Conservation (phyloP, 805 yeast species). For the Saturnispora ahearnii region DNA sequence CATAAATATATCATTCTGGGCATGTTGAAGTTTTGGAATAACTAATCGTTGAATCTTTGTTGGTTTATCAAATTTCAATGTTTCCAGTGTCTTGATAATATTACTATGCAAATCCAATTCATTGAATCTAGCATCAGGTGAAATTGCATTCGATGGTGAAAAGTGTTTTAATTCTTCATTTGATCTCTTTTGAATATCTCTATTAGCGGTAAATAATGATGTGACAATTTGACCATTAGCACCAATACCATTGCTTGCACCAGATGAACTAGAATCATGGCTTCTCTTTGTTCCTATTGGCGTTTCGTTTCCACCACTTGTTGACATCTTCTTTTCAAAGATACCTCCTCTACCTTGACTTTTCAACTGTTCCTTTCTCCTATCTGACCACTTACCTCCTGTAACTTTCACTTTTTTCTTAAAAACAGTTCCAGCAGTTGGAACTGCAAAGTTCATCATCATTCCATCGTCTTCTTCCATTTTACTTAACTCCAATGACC, state of each 20-base stretch:
- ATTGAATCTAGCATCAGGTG: slow-evolving; percentile 46
- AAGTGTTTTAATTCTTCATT: slow-evolving; percentile 22
- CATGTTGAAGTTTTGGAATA: slow-evolving; percentile 46
- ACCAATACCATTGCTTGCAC: neutral
- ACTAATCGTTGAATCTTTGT: slow-evolving; percentile 82
- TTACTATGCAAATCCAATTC: slow-evolving; percentile 59
- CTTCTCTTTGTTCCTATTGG: slow-evolving; percentile 7
- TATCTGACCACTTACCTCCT: slow-evolving; percentile 80
- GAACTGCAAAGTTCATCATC: slow-evolving; percentile 58
- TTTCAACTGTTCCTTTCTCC: slow-evolving; percentile 51
- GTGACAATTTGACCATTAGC: slow-evolving; percentile 54
- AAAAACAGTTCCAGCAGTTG: slow-evolving; percentile 17
- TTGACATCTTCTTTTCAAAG: slow-evolving; percentile 5
- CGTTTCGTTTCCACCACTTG: slow-evolving; percentile 10
- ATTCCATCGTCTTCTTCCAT: slow-evolving; percentile 51
- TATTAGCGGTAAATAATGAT: slow-evolving; percentile 70
- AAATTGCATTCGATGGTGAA: slow-evolving; percentile 76
- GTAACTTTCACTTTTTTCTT: slow-evolving; percentile 31
- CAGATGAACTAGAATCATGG: neutral
- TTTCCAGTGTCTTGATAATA: slow-evolving; percentile 46
- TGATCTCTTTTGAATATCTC: slow-evolving; percentile 38
- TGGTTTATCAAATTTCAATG: slow-evolving; percentile 54
- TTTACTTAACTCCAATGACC: neutral
- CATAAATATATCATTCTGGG: slow-evolving; percentile 59
- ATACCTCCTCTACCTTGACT: slow-evolving; percentile 34